Percentiles rank a stretch among this genome's conserved stretches.
These are phyloP conservation scores for Cercophora newfieldiana DNA, from an alignment of 495 filamentous ascomycete species.

Conservation along the genomic window DNA sequence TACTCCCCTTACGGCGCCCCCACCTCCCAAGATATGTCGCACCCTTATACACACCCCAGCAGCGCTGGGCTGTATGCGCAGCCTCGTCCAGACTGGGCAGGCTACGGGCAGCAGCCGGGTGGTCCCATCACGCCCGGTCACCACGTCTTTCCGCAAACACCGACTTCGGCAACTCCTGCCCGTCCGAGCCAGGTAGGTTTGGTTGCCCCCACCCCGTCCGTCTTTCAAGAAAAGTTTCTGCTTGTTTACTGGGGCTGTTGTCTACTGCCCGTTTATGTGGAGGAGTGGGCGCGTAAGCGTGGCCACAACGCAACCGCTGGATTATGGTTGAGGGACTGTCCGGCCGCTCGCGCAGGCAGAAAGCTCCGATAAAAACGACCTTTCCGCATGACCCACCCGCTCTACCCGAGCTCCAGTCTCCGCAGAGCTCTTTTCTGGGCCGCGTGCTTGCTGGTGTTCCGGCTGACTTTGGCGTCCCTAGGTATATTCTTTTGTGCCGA, in stretches of 20 bases:
- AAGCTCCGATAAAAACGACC: neutral
- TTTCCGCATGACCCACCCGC: neutral
- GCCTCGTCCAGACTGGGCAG: constrained; percentile 76
- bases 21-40: constrained; percentile 74
- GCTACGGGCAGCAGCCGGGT: constrained; percentile 66
- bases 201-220: neutral
- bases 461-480: constrained; percentile 36
- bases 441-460: neutral
- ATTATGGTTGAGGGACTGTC: too few species aligned
- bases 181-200: constrained; percentile 72
- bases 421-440: neutral
- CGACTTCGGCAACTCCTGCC: constrained; percentile 53
- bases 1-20: constrained; percentile 82
- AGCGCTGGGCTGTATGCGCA: constrained; percentile 62
- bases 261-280: constrained; percentile 9
- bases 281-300: too few species aligned
- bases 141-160: constrained; percentile 55
- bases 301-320: too few species aligned
- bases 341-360: too few species aligned
- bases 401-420: neutral
- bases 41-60: constrained; percentile 59
- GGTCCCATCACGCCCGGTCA: constrained; percentile 52
- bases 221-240: neutral
- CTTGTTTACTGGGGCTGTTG: constrained; percentile 8
- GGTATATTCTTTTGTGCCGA: constrained; percentile 98